These are phyloP conservation scores for Acanthamoeba royreba DNA, from an alignment of 208 protist species.

Conservation along the genomic window DNA sequence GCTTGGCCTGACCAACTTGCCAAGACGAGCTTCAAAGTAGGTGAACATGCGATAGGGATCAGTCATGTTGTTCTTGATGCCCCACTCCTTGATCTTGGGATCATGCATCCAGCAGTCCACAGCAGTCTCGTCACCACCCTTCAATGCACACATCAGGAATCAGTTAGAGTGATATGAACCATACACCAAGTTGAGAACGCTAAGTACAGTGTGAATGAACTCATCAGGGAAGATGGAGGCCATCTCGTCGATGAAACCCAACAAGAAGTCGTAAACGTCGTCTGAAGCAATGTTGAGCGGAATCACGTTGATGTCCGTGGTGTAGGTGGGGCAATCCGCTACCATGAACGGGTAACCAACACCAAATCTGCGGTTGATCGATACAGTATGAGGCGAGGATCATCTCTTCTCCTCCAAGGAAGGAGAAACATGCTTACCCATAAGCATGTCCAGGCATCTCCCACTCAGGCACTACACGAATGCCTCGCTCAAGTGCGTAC, in stretches of 20 bases:
- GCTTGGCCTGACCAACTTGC: background rate
- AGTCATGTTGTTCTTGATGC: background rate
- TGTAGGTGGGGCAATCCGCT: background rate
- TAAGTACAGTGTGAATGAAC: background rate
- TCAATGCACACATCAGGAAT: background rate
- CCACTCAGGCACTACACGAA: background rate
- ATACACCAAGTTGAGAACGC: background rate
- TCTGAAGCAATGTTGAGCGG: background rate
- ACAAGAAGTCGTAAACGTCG: background rate
- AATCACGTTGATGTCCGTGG: background rate
- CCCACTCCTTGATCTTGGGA: background rate
- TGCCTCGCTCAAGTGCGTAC: background rate
- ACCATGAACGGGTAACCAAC: background rate
- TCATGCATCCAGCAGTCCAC: background rate
- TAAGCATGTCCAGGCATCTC: slow-evolving; percentile 6
- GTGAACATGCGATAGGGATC: background rate
- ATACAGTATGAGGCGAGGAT: background rate
- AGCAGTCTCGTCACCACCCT: background rate
- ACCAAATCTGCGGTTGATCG: too few relatives aligned
- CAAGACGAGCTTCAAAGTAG: background rate
- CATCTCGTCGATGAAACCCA: background rate
- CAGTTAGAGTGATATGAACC: background rate
- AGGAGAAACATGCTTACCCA: background rate
- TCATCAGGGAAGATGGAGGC: background rate
- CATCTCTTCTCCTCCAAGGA: background rate